A percentile compares a stretch with the other conserved stretches of the same genome.
phyloP scores from a whole-genome alignment of 257 asterid genomes.

The Cordia subcordata region DNA sequence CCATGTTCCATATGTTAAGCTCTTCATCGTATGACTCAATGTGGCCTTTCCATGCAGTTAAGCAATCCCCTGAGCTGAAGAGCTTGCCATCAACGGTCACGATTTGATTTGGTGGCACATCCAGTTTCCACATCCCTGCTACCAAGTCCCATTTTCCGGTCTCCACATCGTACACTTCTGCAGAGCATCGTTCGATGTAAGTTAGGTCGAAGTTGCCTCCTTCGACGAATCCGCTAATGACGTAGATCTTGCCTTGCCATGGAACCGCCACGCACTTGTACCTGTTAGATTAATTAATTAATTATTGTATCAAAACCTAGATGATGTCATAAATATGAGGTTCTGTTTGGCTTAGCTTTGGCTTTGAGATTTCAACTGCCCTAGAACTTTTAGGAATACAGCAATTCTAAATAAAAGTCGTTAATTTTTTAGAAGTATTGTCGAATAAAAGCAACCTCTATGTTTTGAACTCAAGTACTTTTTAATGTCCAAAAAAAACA shows the following conservation, averaged over 20 bases:
- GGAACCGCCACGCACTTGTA: constrained; percentile 45
- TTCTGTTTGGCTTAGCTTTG: no score
- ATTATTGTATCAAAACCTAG: no score
- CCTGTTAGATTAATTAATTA: no score
- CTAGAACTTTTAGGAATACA: no score
- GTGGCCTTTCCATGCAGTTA: constrained; percentile 52
- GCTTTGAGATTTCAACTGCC: no score
- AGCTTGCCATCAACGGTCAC: constrained; percentile 27
- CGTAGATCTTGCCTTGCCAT: constrained; percentile 47
- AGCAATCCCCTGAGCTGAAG: constrained; percentile 48
- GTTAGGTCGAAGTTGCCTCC: constrained; percentile 12
- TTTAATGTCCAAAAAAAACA: no score
- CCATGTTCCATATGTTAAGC: constrained; percentile 34
- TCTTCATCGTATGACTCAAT: constrained; percentile 37
- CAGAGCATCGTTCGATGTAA: constrained; percentile 34
- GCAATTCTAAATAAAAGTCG: no score
- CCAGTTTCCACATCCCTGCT: constrained; percentile 47
- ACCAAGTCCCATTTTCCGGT: constrained; percentile 32
- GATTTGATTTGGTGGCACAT: constrained; percentile 56
- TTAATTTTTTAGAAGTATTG: no score
- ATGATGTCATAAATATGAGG: no score
- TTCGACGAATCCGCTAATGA: constrained; percentile 43
- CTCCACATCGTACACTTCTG: constrained; percentile 35
- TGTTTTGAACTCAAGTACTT: no score
- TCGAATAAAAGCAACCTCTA: no score